phyloP scores from a whole-genome alignment of 805 yeast species.

The Yarrowia sp. region DNA sequence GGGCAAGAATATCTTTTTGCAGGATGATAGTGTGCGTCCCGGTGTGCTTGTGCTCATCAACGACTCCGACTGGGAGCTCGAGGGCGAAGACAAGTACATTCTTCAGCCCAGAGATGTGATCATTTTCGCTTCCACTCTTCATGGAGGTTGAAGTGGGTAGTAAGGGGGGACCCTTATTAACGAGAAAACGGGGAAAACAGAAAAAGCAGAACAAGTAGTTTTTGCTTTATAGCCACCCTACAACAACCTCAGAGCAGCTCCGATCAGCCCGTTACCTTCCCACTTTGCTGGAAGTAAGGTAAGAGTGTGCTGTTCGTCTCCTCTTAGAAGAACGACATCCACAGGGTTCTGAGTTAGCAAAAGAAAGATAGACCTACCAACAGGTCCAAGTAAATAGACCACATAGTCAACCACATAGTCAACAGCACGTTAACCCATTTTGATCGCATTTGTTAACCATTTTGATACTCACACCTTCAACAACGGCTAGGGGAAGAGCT shows the following conservation, averaged over 20 bases:
- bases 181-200: background rate
- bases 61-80: constrained; percentile 96
- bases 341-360: constrained; percentile 29
- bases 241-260: constrained; percentile 19
- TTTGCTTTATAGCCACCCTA: background rate
- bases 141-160: constrained; percentile 82
- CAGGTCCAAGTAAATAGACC: too few species aligned
- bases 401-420: too few species aligned
- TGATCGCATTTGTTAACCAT: background rate
- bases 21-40: constrained; percentile 75
- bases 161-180: too few species aligned
- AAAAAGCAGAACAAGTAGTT: too few species aligned
- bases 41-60: constrained; percentile 91
- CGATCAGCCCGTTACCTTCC: constrained; percentile 28
- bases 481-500: constrained; percentile 7
- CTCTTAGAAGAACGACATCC: constrained; percentile 26
- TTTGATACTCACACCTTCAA: constrained; percentile 28
- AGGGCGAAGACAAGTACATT: constrained; percentile 84
- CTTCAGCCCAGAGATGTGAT: constrained; percentile 77
- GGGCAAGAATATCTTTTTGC: constrained; percentile 74
- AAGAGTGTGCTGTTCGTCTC: constrained; percentile 14
- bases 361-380: too few species aligned
- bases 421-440: too few species aligned
- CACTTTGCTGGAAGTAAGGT: constrained; percentile 22
- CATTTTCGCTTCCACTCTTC: constrained; percentile 90